Base-by-base conservation (phyloP, 2,329 filamentous ascomycete genomes). In the Alternaria viburni region DNA sequence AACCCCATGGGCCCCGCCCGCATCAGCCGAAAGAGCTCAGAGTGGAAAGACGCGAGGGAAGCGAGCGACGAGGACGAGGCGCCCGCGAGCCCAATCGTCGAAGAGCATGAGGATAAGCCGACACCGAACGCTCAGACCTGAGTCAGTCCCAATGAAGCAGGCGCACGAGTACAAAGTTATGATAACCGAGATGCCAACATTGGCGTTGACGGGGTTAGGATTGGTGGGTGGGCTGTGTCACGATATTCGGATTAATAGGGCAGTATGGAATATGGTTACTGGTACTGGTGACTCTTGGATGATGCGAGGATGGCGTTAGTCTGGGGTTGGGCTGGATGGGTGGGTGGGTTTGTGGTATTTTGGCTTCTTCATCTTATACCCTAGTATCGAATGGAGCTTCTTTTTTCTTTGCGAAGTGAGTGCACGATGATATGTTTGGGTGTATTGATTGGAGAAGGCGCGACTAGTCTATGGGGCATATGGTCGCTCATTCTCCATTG, bases 41-140 rank as follows among this genome's bases (percentile, higher is more conserved):
- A 80, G 28, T 80, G 78, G 78, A 75, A 76, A 25, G 77, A 79
- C 8, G 71, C 69, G 12, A 69, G 69, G 41, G 75, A 78, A 46
- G 71, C 67, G 3, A 75, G 73, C 36, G 73, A 75, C 17, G 58
- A 67, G 44, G 75, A 74, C 15, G 76, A 77, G 73, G 12, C 69
- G 11, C 44, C 60, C 0, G 57, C 60, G 10, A 63, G 62, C 23
- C 63, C 62, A 1, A 61, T 67, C 12, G 50, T 63, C 2, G 54
- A 62, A 6, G 65, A 68, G 21, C 58, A 61, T 8, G 61, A 68
- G 7, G 65, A 61, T 15, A 64, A 69, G 30, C 43, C 49, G 1
- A 55, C 59, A 28, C 25, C 54, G 12, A 44, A 60, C 2, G 17
- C 57, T 10, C 30, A 51, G 23, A 23, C 36, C 43, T 57, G 45